Evolutionary conservation across 148 eudicot genomes (phyloP).

Genomic region (Heliamphora exappendiculata): DNA sequence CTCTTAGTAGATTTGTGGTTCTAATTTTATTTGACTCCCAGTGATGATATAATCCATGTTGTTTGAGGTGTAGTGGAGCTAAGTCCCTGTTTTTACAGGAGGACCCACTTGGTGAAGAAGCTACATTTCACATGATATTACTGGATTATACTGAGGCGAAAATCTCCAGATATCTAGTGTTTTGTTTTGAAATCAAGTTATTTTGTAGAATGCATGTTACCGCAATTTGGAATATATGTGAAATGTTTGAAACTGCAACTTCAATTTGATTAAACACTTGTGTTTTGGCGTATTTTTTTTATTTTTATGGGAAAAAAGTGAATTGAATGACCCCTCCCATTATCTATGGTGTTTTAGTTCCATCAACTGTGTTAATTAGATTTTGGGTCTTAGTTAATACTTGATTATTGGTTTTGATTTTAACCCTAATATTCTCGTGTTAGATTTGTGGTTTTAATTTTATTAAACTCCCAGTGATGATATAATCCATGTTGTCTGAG

Average conservation of each 20-base stretch:
- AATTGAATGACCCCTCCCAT: no score
- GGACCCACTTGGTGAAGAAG: slow-evolving; percentile 59
- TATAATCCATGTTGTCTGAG: slow-evolving; percentile 41
- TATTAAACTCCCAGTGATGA: slow-evolving; percentile 30
- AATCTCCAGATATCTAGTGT: not conserved
- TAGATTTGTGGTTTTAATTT: not conserved
- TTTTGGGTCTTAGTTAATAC: not conserved
- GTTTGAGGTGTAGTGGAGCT: slow-evolving; percentile 49
- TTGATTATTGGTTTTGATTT: not conserved
- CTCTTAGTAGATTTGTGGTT: slow-evolving; percentile 2
- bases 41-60: slow-evolving; percentile 46
- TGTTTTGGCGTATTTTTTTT: no score
- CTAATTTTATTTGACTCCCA: not conserved
- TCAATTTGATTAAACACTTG: not conserved
- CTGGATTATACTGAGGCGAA: slow-evolving; percentile 49
- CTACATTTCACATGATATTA: slow-evolving; percentile 37
- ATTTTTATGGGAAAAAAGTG: not conserved
- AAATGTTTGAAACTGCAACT: not conserved
- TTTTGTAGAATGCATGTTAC: not conserved
- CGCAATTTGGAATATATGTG: not conserved
- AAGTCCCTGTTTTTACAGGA: slow-evolving; percentile 55
- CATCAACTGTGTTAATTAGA: not conserved
- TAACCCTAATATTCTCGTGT: not conserved
- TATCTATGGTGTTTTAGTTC: not conserved
- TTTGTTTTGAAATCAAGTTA: not conserved